Evolutionary conservation across 2,329 filamentous ascomycete genomes (phyloP).

Genomic region (Fonsecaea nubica): DNA sequence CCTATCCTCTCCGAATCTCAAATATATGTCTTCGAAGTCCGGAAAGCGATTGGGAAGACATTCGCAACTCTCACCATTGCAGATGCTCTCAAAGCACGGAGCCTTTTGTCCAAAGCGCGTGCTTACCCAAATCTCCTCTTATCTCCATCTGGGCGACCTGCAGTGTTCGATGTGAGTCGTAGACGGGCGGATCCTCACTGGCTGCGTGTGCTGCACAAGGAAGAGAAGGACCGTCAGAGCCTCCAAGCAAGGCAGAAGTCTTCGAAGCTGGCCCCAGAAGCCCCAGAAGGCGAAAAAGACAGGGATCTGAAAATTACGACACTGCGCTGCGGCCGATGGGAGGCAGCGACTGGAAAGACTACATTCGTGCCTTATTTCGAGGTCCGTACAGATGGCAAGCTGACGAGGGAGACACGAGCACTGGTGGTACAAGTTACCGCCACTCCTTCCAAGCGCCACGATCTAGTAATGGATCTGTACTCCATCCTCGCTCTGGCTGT

Average conservation of each 20-base stretch:
- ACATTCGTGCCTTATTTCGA: constrained; percentile 59
- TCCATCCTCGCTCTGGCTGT: constrained; percentile 10
- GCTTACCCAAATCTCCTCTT: constrained; percentile 31
- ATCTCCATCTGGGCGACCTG: constrained; percentile 31
- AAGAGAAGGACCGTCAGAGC: constrained; percentile 19
- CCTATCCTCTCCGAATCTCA: constrained; percentile 47
- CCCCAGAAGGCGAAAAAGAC: constrained; percentile 43
- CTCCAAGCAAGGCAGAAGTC: constrained; percentile 19
- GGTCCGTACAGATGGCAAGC: constrained; percentile 26
- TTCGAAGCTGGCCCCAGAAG: constrained; percentile 28
- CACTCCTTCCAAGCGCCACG: constrained; percentile 1
- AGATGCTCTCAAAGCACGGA: constrained; percentile 46
- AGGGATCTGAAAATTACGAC: constrained; percentile 52
- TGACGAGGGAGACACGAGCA: constrained; percentile 19
- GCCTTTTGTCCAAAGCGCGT: constrained; percentile 50
- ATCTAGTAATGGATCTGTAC: constrained; percentile 18
- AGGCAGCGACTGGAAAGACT: constrained; percentile 59
- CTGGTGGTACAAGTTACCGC: constrained; percentile 16
- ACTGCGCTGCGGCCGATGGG: constrained; percentile 47
- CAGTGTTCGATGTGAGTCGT: constrained; percentile 46
- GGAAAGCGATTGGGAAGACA: constrained; percentile 51
- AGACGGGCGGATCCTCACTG: constrained; percentile 46
- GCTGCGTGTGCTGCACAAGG: constrained; percentile 37
- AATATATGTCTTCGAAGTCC: constrained; percentile 53
- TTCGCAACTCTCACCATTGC: constrained; percentile 58